These are phyloP conservation scores for Ascobolus immersus DNA, from an alignment of 495 filamentous ascomycete species.

Conservation along the genomic window DNA sequence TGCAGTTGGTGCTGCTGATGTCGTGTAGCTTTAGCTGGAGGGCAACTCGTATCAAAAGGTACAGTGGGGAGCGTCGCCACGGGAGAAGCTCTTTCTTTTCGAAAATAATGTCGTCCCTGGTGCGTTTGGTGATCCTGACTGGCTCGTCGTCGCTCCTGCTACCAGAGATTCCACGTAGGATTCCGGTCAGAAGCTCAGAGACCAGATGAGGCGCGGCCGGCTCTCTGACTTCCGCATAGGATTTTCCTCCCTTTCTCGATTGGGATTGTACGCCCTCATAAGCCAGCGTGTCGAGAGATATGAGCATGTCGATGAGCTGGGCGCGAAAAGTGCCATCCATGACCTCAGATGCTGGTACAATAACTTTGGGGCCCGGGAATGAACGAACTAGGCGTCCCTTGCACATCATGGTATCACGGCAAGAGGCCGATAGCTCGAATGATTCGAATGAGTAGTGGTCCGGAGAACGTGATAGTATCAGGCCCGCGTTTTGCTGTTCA, in stretches of 20 bases:
- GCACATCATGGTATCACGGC: constrained; percentile 21
- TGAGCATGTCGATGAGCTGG: constrained; percentile 16
- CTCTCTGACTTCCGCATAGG: constrained; percentile 24
- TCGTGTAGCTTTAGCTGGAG: constrained; percentile 20
- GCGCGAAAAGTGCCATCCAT: constrained; percentile 17
- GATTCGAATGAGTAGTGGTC: constrained; percentile 23
- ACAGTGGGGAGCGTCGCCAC: constrained; percentile 32
- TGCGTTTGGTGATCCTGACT: constrained; percentile 27
- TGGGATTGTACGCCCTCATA: constrained; percentile 18
- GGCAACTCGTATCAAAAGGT: constrained; percentile 32
- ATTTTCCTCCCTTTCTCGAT: constrained; percentile 19
- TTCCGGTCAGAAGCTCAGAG: constrained; percentile 26
- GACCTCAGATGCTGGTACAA: constrained; percentile 16
- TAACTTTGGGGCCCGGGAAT: constrained; percentile 29
- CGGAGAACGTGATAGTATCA: constrained; percentile 21
- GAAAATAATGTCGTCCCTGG: constrained; percentile 35
- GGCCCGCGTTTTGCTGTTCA: constrained; percentile 32
- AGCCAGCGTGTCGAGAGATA: too few species aligned
- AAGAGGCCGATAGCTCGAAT: constrained; percentile 31
- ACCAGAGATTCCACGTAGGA: constrained; percentile 20
- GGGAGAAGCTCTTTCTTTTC: constrained; percentile 15
- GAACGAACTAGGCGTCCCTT: constrained; percentile 26
- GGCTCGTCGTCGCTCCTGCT: too few species aligned
- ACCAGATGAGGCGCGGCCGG: constrained; percentile 29
- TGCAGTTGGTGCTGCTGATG: background rate